phyloP scores from a whole-genome alignment of 108 stramenopile genomes.

The Parietichytrium sp. region DNA sequence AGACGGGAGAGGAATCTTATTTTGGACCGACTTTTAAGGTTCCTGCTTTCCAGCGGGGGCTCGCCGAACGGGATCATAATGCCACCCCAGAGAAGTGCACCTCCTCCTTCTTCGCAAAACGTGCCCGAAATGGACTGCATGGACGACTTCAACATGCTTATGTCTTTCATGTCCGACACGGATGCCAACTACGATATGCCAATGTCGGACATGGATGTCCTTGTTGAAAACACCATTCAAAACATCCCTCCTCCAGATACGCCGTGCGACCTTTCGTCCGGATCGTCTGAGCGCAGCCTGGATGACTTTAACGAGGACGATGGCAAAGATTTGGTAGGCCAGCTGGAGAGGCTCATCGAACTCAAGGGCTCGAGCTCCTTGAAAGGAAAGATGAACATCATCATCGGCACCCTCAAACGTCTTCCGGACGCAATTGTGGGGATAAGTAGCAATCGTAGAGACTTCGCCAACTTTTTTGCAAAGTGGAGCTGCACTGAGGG shows the following conservation, averaged over 20 bases:
- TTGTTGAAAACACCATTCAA: background rate
- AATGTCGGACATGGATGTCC: background rate
- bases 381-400: background rate
- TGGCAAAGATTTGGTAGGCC: no score
- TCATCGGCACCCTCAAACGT: background rate
- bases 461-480: background rate
- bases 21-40: background rate
- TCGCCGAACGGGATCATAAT: background rate
- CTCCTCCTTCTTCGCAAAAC: no score
- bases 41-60: background rate
- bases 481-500: background rate
- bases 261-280: no score
- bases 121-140: no score
- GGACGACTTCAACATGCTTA: no score
- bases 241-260: no score
- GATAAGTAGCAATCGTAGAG: background rate
- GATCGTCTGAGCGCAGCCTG: no score
- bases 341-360: no score
- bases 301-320: no score
- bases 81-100: no score
- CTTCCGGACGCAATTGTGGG: background rate
- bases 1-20: background rate
- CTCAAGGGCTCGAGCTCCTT: background rate
- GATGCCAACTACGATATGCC: background rate
- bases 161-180: slow-evolving; percentile 32